Conservation (phyloP, 495 filamentous ascomycete genomes). For the Lichenothelia convexa region DNA sequence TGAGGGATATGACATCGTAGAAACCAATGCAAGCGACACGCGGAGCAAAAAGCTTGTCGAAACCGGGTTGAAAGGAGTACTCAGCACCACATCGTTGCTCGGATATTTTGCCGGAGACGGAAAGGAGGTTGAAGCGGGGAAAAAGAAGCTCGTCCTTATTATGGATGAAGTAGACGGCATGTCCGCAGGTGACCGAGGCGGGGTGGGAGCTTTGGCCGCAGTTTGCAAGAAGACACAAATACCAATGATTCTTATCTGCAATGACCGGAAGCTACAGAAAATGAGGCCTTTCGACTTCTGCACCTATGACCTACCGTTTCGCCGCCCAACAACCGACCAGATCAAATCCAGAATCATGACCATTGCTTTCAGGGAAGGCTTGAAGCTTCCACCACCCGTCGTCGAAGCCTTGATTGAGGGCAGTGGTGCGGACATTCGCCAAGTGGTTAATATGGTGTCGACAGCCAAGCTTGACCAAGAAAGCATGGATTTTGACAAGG, state of each 20-base stretch:
- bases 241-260: slow-evolving; percentile 94
- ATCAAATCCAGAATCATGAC: slow-evolving; percentile 81
- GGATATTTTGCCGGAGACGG: slow-evolving; percentile 82
- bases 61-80: slow-evolving; percentile 60
- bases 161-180: slow-evolving; percentile 99
- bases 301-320: slow-evolving; percentile 69
- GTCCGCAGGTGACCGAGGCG: slow-evolving; percentile 91
- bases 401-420: slow-evolving; percentile 91
- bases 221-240: slow-evolving; percentile 90
- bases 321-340: slow-evolving; percentile 72
- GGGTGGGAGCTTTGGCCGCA: slow-evolving; percentile 82
- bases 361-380: slow-evolving; percentile 76
- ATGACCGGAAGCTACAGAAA: slow-evolving; percentile 79
- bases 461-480: slow-evolving; percentile 74
- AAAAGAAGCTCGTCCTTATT: slow-evolving; percentile 84
- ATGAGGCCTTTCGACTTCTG: slow-evolving; percentile 94
- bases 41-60: slow-evolving; percentile 95
- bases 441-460: slow-evolving; percentile 97
- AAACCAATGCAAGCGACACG: slow-evolving; percentile 94
- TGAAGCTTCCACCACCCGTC: slow-evolving; percentile 74
- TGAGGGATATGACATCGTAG: slow-evolving; percentile 82
- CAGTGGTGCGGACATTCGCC: slow-evolving; percentile 83
- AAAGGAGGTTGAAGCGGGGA: slow-evolving; percentile 53
- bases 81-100: slow-evolving; percentile 81
- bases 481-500: slow-evolving; percentile 60